phyloP scores from a whole-genome alignment of 139 green algal genomes.

The Diplosphaera chodatii region DNA sequence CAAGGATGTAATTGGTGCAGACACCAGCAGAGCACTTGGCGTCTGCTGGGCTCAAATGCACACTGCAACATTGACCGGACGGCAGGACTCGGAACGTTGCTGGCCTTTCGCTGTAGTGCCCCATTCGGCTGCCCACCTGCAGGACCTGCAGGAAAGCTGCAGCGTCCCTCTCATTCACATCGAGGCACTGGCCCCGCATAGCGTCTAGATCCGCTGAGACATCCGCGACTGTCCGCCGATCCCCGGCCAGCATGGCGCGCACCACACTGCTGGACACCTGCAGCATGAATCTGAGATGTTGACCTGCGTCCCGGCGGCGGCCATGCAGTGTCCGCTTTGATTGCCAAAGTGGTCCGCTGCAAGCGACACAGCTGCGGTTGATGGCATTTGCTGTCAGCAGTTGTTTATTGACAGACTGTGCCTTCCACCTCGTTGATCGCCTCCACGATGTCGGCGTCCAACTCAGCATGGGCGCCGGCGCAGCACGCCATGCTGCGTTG shows the following conservation, averaged over 20 bases:
- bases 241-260: neutral
- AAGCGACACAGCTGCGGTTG: no score
- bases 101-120: no score
- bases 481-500: neutral
- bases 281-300: neutral
- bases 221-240: neutral
- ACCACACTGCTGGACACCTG: constrained; percentile 2
- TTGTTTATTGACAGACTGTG: neutral
- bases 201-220: neutral
- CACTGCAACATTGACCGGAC: no score
- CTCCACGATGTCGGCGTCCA: neutral
- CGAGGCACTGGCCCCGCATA: neutral
- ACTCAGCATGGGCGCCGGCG: neutral
- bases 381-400: no score
- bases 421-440: neutral
- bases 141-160: constrained; percentile 2
- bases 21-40: neutral
- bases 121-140: neutral
- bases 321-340: no score
- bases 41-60: neutral
- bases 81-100: no score
- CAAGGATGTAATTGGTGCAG: no score
- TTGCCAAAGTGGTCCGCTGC: neutral
- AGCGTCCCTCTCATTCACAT: neutral
- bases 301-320: no score